A percentile compares a stretch with the other conserved stretches of the same genome.
Evolutionary conservation across 2,329 filamentous ascomycete species (phyloP).

Genomic region (Colletotrichum liaoningense): DNA sequence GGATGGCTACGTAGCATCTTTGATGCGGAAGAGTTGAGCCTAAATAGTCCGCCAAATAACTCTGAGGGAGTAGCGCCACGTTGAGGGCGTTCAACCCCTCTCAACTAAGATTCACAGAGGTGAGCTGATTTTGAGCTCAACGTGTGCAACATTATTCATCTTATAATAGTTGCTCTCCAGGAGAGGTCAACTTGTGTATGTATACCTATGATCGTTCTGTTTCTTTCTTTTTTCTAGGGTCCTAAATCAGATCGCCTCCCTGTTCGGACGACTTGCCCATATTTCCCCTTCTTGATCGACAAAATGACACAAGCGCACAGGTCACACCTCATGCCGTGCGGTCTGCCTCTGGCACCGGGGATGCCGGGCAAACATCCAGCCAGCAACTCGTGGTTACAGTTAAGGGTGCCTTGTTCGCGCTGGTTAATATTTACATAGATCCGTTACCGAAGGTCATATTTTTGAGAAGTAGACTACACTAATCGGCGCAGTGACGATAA

Average conservation of each 20-base stretch:
- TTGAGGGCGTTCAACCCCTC: not conserved
- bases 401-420: not conserved
- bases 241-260: not conserved
- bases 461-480: too few species aligned
- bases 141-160: not conserved
- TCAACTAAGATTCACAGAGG: not conserved
- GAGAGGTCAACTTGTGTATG: too few species aligned
- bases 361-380: not conserved
- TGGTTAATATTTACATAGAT: too few species aligned
- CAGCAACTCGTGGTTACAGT: not conserved
- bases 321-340: not conserved
- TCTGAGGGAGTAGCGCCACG: not conserved
- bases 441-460: too few species aligned
- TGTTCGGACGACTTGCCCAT: conserved; percentile 3
- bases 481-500: too few species aligned
- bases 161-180: not conserved
- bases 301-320: not conserved
- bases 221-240: not conserved
- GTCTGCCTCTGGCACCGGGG: not conserved
- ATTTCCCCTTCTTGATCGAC: conserved; percentile 9
- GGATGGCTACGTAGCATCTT: not conserved
- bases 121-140: not conserved
- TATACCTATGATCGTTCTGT: not conserved
- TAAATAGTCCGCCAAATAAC: not conserved
- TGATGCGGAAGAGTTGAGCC: not conserved